These are phyloP conservation scores for Trichaptum fuscoviolaceum DNA, from an alignment of 768 basidiomycete species.

Conservation along the genomic window DNA sequence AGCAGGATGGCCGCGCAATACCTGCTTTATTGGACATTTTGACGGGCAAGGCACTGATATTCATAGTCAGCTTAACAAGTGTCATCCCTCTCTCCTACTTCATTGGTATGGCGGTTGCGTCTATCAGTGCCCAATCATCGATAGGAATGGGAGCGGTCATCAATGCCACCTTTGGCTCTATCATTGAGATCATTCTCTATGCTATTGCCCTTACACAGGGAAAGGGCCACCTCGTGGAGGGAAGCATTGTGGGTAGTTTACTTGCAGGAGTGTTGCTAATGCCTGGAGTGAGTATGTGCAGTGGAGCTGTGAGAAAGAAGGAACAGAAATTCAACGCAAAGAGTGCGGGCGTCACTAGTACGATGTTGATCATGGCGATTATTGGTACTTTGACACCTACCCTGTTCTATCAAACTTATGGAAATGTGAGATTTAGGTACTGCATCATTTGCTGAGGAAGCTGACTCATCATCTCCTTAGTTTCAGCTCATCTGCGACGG, in stretches of 20 bases:
- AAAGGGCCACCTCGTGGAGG: conserved; percentile 94
- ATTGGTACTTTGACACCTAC: conserved; percentile 95
- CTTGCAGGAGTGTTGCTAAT: conserved; percentile 94
- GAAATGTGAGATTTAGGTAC: conserved; percentile 61
- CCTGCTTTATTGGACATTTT: conserved; percentile 64
- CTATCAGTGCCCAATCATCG: conserved; percentile 95
- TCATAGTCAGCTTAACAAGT: conserved; percentile 76
- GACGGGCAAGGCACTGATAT: conserved; percentile 73
- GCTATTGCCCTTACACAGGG: conserved; percentile 82
- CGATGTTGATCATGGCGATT: conserved; percentile 99
- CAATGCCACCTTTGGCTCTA: conserved; percentile 98
- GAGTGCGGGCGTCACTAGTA: conserved; percentile 96
- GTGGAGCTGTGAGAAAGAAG: conserved; percentile 82
- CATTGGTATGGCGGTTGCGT: conserved; percentile 99
- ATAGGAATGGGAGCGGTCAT: conserved; percentile 99
- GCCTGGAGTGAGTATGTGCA: conserved; percentile 96
- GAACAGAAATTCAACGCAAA: conserved; percentile 99
- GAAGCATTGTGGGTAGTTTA: conserved; percentile 91
- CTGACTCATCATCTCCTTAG: conserved; percentile 32
- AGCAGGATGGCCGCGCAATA: conserved; percentile 49
- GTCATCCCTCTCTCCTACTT: conserved; percentile 98
- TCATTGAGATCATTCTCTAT: conserved; percentile 96
- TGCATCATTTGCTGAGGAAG: conserved; percentile 5
- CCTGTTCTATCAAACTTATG: conserved; percentile 96
- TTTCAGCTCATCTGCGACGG: conserved; percentile 84